Evolutionary conservation across 306 rosid genomes (phyloP).

Genomic region (Alnus rubra): DNA sequence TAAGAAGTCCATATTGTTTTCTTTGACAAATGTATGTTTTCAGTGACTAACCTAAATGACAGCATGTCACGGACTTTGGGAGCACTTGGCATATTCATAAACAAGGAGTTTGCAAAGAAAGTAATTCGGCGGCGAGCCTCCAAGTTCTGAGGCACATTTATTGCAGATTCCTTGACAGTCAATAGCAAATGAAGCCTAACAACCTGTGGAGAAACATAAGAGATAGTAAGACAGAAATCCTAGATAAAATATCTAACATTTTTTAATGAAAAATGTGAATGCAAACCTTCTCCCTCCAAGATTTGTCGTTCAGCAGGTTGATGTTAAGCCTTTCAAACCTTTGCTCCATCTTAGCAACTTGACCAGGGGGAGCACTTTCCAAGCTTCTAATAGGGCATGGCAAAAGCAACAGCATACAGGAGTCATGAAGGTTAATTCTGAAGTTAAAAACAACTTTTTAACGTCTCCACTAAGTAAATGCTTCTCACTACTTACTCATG

Average conservation of each 20-base stretch:
- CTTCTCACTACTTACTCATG: constrained; percentile 54
- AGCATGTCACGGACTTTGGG: constrained; percentile 90
- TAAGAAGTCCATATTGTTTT: background rate
- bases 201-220: constrained; percentile 50
- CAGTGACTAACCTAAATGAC: constrained; percentile 79
- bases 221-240: constrained; percentile 30
- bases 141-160: constrained; percentile 92
- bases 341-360: constrained; percentile 43
- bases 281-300: constrained; percentile 82
- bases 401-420: constrained; percentile 29
- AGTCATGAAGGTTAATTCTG: constrained; percentile 16
- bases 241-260: constrained; percentile 15
- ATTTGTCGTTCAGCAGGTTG: constrained; percentile 16
- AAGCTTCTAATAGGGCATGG: constrained; percentile 49
- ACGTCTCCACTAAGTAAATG: constrained; percentile 13
- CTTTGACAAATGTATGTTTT: constrained; percentile 9
- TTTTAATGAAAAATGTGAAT: constrained; percentile 1
- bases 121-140: constrained; percentile 99
- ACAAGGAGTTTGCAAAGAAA: constrained; percentile 94
- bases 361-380: constrained; percentile 29
- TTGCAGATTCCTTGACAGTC: constrained; percentile 94
- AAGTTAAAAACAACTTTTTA: background rate
- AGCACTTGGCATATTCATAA: constrained; percentile 92
- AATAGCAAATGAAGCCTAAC: constrained; percentile 88
- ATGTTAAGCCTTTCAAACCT: constrained; percentile 64